These are phyloP conservation scores for Parsonsia alboflavescens DNA, from an alignment of 257 asterid species.

Conservation along the genomic window DNA sequence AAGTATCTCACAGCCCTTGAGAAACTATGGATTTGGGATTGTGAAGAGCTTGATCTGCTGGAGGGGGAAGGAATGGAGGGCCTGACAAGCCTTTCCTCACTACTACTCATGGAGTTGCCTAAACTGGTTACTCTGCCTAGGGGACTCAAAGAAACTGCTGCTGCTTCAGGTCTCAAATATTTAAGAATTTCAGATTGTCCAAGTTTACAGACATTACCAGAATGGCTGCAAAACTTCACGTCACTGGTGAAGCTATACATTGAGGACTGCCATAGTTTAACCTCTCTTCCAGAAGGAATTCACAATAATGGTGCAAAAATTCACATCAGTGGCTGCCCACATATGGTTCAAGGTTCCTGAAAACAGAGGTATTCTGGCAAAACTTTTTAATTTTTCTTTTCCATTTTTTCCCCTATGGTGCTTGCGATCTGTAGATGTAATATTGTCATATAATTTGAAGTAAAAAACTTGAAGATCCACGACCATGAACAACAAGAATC, in stretches of 20 bases:
- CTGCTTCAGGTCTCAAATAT: conserved; percentile 30
- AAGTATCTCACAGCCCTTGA: conserved; percentile 37
- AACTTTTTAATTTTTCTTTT: too few species aligned
- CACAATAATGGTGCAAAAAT: conserved; percentile 23
- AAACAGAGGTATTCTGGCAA: background rate
- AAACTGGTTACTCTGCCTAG: conserved; percentile 34
- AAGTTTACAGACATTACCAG: conserved; percentile 27
- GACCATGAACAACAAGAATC: too few species aligned
- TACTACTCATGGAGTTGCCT: conserved; percentile 53
- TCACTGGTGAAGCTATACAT: conserved; percentile 36
- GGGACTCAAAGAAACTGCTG: conserved; percentile 31
- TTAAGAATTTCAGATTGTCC: conserved; percentile 36
- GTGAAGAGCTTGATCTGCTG: conserved; percentile 35
- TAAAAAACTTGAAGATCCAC: too few species aligned
- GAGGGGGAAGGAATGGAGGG: conserved; percentile 37
- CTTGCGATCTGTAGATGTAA: too few species aligned
- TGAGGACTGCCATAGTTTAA: conserved; percentile 42
- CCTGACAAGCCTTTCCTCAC: conserved; percentile 33
- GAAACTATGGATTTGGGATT: conserved; percentile 59
- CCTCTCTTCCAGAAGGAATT: conserved; percentile 25
- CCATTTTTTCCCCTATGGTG: too few species aligned
- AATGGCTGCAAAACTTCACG: conserved; percentile 34
- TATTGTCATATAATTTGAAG: too few species aligned
- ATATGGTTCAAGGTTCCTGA: conserved; percentile 4
- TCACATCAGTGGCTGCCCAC: conserved; percentile 40